Base-by-base conservation (phyloP, 106 monocot species). In the Alisma plantagoaquatica region DNA sequence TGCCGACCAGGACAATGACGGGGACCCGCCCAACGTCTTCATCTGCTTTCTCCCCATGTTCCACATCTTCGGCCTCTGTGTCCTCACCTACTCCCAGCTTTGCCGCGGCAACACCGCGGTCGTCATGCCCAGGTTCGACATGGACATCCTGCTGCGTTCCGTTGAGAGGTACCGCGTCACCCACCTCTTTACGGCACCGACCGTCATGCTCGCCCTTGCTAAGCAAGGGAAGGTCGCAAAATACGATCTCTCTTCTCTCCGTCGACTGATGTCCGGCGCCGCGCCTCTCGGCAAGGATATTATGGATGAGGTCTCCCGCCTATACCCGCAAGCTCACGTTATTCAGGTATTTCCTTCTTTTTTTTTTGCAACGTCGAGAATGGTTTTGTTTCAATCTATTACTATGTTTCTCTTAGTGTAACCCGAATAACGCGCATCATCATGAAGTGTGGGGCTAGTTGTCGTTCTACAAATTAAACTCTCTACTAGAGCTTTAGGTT, bases 41-140 rank as follows among this genome's bases (percentile, higher is more conserved):
- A 62, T 91, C 42, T 81, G 77, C 53, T 84, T 91, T 60, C 59
- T 91, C 9, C 91, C 91, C 6, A 70, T 91, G 91, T 91, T 91
- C 56, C 91, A 91, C 41, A 63, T 78, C 0, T 91, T 77, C 26
- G 91, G 91, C 35, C 28, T 91, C 22, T 55, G 67, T 19, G 49
- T 81, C 29, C 43, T 91, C 59, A 48, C 72, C 33, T 78, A 31
- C 20, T 57, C 55, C 47, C 91, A 91, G 69, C 50, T 91, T 69
- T 22, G 26, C 57, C 54, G 91, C 46, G 91, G 91, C 38, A 85
- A 85, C 44, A 65, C 53, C 28, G 23, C 84, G 16, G 71, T 91
- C 18, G 28, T 65, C 10, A 81, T 91, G 91, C 45, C 31, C 58
- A 70, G 47, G 61, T 91, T 84, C 46, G 91, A 85, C 3, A 63